phyloP scores from a whole-genome alignment of 768 basidiomycete genomes.

The Trametes sanguinea region DNA sequence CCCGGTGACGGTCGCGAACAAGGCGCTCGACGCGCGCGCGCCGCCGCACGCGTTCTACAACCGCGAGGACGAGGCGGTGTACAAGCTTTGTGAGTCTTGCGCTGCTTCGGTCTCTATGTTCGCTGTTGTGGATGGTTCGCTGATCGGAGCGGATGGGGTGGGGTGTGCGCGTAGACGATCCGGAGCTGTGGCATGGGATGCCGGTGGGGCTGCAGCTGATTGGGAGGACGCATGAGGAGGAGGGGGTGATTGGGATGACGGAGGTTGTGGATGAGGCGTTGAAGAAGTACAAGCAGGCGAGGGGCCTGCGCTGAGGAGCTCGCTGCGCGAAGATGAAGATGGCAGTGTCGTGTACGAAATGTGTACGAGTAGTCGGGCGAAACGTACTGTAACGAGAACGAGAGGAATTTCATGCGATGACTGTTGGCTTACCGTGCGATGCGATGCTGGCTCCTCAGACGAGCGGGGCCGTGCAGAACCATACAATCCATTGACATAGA shows the following conservation, averaged over 20 bases:
- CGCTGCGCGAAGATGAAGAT: too few relatives aligned
- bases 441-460: background rate
- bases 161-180: slow-evolving; percentile 39
- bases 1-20: slow-evolving; percentile 52
- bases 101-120: background rate
- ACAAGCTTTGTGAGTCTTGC: slow-evolving; percentile 45
- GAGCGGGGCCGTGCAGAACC: background rate
- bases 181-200: slow-evolving; percentile 45
- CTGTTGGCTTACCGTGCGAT: too few relatives aligned
- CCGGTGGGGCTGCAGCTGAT: slow-evolving; percentile 52
- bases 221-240: slow-evolving; percentile 51
- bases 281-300: slow-evolving; percentile 22
- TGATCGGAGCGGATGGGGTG: background rate
- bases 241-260: slow-evolving; percentile 52
- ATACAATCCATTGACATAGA: slow-evolving; percentile 15
- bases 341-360: too few relatives aligned
- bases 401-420: too few relatives aligned
- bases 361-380: too few relatives aligned
- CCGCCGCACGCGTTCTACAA: slow-evolving; percentile 43
- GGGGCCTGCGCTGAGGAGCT: background rate
- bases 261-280: slow-evolving; percentile 45
- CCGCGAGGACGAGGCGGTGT: slow-evolving; percentile 45
- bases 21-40: slow-evolving; percentile 38
- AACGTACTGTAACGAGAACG: too few relatives aligned
- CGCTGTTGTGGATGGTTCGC: background rate